phyloP scores from a whole-genome alignment of 371 early-diverging fungal genomes.

The Mortierella sp. region DNA sequence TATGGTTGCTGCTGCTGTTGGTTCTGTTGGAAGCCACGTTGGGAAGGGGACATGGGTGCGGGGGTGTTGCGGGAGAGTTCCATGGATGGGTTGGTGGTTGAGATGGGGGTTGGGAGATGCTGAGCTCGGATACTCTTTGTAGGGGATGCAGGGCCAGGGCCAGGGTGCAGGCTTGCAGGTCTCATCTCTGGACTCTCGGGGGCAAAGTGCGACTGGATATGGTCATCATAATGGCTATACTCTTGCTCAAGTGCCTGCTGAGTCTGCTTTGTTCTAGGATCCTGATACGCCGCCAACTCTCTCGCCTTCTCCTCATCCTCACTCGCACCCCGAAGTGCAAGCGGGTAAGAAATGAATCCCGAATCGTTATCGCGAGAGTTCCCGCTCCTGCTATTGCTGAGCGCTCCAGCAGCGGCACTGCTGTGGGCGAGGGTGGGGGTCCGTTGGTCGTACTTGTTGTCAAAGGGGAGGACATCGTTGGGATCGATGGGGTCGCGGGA shows the following conservation, averaged over 20 bases:
- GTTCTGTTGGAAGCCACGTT: slow-evolving; percentile 19
- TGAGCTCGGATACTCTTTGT: neutral
- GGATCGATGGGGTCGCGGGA: slow-evolving; percentile 53
- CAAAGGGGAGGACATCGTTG: slow-evolving; percentile 33
- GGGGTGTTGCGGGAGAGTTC: slow-evolving; percentile 11
- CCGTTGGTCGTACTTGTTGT: slow-evolving; percentile 27
- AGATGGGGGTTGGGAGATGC: slow-evolving; percentile 9
- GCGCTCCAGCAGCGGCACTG: neutral
- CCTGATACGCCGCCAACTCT: neutral
- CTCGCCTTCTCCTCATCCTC: neutral
- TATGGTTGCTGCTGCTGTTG: neutral
- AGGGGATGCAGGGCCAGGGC: neutral
- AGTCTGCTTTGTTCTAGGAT: neutral
- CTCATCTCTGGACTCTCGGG: slow-evolving; percentile 24
- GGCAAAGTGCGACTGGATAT: slow-evolving; percentile 34
- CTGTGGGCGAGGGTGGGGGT: slow-evolving; percentile 10
- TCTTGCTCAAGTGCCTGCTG: slow-evolving; percentile 12
- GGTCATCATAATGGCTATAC: slow-evolving; percentile 27
- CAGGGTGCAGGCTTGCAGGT: neutral
- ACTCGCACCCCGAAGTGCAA: slow-evolving; percentile 14
- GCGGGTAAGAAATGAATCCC: slow-evolving; percentile 23
- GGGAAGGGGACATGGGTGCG: slow-evolving; percentile 25
- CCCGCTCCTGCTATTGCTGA: neutral
- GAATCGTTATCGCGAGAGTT: slow-evolving; percentile 17
- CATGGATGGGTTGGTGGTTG: slow-evolving; percentile 12